Conservation (phyloP, 2,329 filamentous ascomycete species). For the Talaromyces sp. region DNA sequence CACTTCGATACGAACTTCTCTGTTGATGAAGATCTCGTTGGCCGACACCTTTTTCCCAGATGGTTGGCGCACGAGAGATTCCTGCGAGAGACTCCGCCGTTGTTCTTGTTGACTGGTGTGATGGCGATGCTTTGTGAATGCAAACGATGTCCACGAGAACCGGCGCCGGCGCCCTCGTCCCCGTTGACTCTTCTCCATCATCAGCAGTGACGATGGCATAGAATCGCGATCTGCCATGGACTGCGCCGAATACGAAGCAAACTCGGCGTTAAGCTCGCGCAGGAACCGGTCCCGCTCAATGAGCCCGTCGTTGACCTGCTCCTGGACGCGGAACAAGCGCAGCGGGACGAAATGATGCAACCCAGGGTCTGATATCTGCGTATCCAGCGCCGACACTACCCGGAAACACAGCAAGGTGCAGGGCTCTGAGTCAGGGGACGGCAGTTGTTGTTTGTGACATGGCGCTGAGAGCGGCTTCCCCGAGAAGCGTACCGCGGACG, state of each 20-base stretch:
- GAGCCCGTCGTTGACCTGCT: slow-evolving; percentile 54
- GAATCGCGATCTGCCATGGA: slow-evolving; percentile 2
- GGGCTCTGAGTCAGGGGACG: slow-evolving; percentile 26
- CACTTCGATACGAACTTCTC: slow-evolving; percentile 10
- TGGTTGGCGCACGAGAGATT: slow-evolving; percentile 4
- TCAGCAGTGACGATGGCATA: neutral
- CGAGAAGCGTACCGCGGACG: slow-evolving; percentile 30
- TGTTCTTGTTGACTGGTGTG: neutral
- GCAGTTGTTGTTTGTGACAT: slow-evolving; percentile 21
- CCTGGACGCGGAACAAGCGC: slow-evolving; percentile 61
- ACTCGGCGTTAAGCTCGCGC: slow-evolving; percentile 8
- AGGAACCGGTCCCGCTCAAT: slow-evolving; percentile 54
- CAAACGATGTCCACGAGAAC: neutral
- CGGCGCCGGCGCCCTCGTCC: neutral
- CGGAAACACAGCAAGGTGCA: slow-evolving; percentile 52
- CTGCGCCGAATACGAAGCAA: slow-evolving; percentile 10
- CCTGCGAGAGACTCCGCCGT: slow-evolving; percentile 2
- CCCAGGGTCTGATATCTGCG: slow-evolving; percentile 45
- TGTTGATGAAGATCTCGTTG: slow-evolving; percentile 9
- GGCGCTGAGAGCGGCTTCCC: slow-evolving; percentile 32
- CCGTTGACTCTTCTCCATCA: neutral
- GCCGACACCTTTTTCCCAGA: neutral
- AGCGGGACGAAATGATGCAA: slow-evolving; percentile 57
- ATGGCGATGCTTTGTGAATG: neutral
- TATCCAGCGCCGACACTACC: slow-evolving; percentile 58